Conservation (phyloP, 495 filamentous ascomycete species). For the Tuber indicum region DNA sequence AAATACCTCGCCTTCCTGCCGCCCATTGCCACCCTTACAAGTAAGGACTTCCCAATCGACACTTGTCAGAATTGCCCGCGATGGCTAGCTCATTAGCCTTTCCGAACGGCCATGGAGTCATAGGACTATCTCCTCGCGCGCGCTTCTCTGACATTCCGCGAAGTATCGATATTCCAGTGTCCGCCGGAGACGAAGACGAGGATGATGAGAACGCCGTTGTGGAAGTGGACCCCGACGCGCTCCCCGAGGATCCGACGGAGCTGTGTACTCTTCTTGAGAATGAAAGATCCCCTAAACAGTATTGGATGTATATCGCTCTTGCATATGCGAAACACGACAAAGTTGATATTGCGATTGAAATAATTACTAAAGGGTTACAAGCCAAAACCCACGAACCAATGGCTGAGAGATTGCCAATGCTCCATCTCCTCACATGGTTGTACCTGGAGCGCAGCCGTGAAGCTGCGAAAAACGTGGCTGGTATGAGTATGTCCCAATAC, state of each 20-base stretch:
- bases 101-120: conserved; percentile 6
- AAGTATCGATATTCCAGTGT: conserved; percentile 84
- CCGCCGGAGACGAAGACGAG: conserved; percentile 50
- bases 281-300: conserved; percentile 74
- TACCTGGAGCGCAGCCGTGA: conserved; percentile 85
- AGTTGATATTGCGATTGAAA: conserved; percentile 88
- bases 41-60: background rate
- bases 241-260: conserved; percentile 92
- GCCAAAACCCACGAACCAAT: conserved; percentile 61
- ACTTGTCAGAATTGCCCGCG: background rate
- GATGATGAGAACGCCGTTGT: conserved; percentile 74
- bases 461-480: conserved; percentile 56
- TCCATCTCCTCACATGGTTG: conserved; percentile 84
- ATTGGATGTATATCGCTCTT: conserved; percentile 92
- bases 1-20: background rate
- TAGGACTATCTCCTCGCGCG: conserved; percentile 17
- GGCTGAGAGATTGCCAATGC: conserved; percentile 77
- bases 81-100: conserved; percentile 20
- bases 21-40: background rate
- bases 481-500: conserved; percentile 11
- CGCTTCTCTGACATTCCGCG: conserved; percentile 86
- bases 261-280: conserved; percentile 89
- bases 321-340: conserved; percentile 96
- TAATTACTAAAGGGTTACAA: conserved; percentile 72
- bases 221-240: conserved; percentile 82